phyloP scores from a whole-genome alignment of 1,139 yeast genomes.

The Hemisphaericaspora xylanilytica region DNA sequence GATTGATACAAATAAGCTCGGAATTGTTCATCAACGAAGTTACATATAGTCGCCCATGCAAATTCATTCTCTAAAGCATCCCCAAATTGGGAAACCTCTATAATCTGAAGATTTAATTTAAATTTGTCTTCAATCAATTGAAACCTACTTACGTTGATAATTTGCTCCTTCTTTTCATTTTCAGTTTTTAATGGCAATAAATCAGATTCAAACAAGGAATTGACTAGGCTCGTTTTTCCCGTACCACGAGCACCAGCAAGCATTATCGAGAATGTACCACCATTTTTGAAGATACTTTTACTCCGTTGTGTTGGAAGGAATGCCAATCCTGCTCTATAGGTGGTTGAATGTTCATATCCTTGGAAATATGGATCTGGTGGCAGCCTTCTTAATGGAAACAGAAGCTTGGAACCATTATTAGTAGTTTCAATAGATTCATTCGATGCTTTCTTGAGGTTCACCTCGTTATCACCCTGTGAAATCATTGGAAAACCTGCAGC shows the following conservation, averaged over 20 bases:
- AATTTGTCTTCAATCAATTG: constrained; percentile 52
- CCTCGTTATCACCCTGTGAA: background rate
- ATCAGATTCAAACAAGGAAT: constrained; percentile 39
- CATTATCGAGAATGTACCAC: constrained; percentile 56
- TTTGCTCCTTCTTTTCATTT: constrained; percentile 1
- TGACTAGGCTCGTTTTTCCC: constrained; percentile 82
- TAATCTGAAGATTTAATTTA: constrained; percentile 45
- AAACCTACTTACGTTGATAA: constrained; percentile 31
- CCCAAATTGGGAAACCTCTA: constrained; percentile 41
- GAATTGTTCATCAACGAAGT: constrained; percentile 62
- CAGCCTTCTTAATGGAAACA: background rate
- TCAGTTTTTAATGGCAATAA: constrained; percentile 9
- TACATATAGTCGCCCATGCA: constrained; percentile 57
- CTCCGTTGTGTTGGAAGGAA: constrained; percentile 29
- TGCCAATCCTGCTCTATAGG: constrained; percentile 20
- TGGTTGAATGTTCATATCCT: background rate
- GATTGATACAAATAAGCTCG: constrained; percentile 59
- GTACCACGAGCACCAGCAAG: constrained; percentile 75
- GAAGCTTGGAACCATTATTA: background rate
- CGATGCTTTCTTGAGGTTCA: background rate
- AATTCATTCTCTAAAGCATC: constrained; percentile 40
- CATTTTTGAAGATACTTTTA: constrained; percentile 21
- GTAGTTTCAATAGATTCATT: background rate
- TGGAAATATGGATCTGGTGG: background rate
- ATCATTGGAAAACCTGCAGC: too few species aligned